Evolutionary conservation across 1,284 basidiomycete species (phyloP).

Genomic region (Cryptococcus jaspeensis): DNA sequence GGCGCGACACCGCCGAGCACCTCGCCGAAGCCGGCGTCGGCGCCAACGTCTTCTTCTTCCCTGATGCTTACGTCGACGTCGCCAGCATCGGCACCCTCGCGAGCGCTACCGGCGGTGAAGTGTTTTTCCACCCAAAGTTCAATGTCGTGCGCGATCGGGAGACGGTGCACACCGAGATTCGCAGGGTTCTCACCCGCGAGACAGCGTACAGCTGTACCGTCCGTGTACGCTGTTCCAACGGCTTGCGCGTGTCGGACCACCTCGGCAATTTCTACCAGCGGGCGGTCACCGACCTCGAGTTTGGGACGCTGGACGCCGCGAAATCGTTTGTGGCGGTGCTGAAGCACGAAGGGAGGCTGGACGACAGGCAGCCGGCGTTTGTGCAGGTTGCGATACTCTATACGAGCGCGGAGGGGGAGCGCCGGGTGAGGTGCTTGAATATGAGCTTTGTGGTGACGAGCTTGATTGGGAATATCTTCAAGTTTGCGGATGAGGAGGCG

Average conservation of each 20-base stretch:
- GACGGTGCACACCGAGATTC: constrained; percentile 70
- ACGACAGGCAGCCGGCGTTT: constrained; percentile 73
- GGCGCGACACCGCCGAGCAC: constrained; percentile 81
- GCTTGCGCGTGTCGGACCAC: constrained; percentile 70
- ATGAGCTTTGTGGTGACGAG: constrained; percentile 76
- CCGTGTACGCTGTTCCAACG: constrained; percentile 81
- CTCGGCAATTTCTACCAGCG: constrained; percentile 81
- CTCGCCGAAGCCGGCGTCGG: constrained; percentile 87
- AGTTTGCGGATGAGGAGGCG: constrained; percentile 87
- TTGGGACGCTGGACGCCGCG: constrained; percentile 78
- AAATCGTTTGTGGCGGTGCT: constrained; percentile 69
- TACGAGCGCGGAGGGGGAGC: constrained; percentile 73
- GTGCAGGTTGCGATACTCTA: constrained; percentile 91
- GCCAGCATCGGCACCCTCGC: constrained; percentile 77
- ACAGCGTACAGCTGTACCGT: constrained; percentile 80
- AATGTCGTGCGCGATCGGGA: constrained; percentile 67
- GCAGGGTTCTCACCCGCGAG: constrained; percentile 67
- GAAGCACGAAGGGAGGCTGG: constrained; percentile 65
- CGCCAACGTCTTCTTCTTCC: constrained; percentile 85
- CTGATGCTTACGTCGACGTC: constrained; percentile 78
- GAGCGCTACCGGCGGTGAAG: constrained; percentile 82
- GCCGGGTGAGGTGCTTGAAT: constrained; percentile 84
- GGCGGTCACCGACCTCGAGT: constrained; percentile 71
- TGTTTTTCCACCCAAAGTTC: constrained; percentile 91
- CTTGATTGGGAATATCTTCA: constrained; percentile 87